Percentiles rank a stretch among this genome's conserved stretches.
Evolutionary conservation across 805 yeast species (phyloP).

Genomic region (Saccharomycopsis malanga): DNA sequence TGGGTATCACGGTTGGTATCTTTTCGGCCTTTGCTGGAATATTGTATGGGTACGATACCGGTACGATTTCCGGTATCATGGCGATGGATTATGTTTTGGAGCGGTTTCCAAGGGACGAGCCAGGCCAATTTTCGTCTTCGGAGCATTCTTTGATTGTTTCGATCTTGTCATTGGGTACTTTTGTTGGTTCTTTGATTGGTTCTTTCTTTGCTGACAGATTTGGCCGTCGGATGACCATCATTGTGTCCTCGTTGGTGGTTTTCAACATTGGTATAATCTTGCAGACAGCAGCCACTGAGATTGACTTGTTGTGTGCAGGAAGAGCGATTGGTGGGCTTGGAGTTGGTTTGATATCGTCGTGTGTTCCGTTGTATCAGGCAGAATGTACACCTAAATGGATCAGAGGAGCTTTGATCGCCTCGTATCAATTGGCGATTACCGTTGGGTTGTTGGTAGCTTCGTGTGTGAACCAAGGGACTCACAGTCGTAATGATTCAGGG

Average conservation of each 20-base stretch:
- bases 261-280: slow-evolving; percentile 49
- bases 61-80: slow-evolving; percentile 58
- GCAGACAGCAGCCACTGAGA: slow-evolving; percentile 40
- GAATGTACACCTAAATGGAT: slow-evolving; percentile 52
- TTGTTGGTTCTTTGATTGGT: slow-evolving; percentile 56
- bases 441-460: slow-evolving; percentile 66
- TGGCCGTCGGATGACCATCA: slow-evolving; percentile 49
- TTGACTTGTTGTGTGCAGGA: slow-evolving; percentile 54
- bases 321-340: slow-evolving; percentile 65
- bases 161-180: slow-evolving; percentile 66
- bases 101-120: slow-evolving; percentile 35
- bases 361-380: slow-evolving; percentile 62
- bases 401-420: slow-evolving; percentile 61
- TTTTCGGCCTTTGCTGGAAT: slow-evolving; percentile 69
- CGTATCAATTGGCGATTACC: slow-evolving; percentile 74
- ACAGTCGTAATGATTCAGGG: slow-evolving; percentile 37
- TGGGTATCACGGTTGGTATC: slow-evolving; percentile 47
- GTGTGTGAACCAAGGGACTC: slow-evolving; percentile 51
- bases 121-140: slow-evolving; percentile 33
- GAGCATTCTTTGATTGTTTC: slow-evolving; percentile 61
- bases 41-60: slow-evolving; percentile 64
- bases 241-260: slow-evolving; percentile 36
- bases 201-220: slow-evolving; percentile 48
- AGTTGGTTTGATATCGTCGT: slow-evolving; percentile 59
- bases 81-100: slow-evolving; percentile 52